Evolutionary conservation across 352 stramenopile species (phyloP).

Genomic region (Phytophthora kernoviae): DNA sequence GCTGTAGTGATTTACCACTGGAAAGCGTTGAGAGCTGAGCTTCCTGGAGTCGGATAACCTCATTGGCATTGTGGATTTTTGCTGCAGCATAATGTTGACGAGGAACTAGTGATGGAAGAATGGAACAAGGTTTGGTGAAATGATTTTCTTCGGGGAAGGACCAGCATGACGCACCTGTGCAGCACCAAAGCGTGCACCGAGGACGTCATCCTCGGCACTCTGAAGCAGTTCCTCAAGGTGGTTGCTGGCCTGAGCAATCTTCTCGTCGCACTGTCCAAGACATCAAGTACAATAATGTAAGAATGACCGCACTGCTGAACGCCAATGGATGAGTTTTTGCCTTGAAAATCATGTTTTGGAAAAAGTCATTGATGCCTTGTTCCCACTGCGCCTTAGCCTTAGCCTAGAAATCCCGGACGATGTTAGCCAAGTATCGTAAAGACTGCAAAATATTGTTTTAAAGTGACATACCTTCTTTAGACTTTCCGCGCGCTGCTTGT

Average conservation of each 20-base stretch:
- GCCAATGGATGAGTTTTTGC: constrained; percentile 7
- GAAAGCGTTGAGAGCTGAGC: constrained; percentile 21
- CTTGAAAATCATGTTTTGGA: constrained; percentile 39
- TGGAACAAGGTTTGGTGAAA: background rate
- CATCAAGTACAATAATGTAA: constrained; percentile 4
- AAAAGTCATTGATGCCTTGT: constrained; percentile 36
- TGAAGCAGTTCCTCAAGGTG: constrained; percentile 58
- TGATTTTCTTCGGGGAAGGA: background rate
- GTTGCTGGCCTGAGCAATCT: constrained; percentile 40
- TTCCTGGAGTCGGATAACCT: constrained; percentile 40
- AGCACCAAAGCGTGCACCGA: constrained; percentile 53
- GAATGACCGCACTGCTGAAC: background rate
- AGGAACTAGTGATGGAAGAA: constrained; percentile 37
- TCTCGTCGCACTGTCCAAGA: constrained; percentile 48
- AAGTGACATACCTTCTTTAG: constrained; percentile 29
- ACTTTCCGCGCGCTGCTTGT: constrained; percentile 7
- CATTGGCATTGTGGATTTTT: constrained; percentile 62
- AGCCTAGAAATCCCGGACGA: constrained; percentile 9
- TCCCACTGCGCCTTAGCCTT: constrained; percentile 23
- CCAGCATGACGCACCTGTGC: constrained; percentile 37
- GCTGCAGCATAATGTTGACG: constrained; percentile 58
- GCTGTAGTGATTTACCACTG: background rate
- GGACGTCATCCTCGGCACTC: constrained; percentile 43
- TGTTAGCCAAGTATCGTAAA: constrained; percentile 3
- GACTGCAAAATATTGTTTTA: background rate